A percentile compares a stretch with the other conserved stretches of the same genome.
phyloP scores from a whole-genome alignment of 805 yeast genomes.

The Priceomyces haplophilus region DNA sequence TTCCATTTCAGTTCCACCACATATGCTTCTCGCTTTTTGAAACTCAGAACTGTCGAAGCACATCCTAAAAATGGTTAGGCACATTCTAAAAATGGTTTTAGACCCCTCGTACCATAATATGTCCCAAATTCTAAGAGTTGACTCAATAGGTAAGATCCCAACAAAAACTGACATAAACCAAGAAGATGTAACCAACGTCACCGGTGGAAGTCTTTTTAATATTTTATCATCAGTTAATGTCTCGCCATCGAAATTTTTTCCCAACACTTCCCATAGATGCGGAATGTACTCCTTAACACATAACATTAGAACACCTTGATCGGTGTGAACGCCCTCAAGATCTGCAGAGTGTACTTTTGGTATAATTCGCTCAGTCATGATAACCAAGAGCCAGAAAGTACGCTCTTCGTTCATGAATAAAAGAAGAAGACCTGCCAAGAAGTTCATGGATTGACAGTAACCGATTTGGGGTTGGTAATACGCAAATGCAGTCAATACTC shows the following conservation, averaged over 20 bases:
- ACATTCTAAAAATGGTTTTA: conserved; percentile 76
- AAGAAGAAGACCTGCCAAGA: conserved; percentile 81
- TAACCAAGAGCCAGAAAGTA: conserved; percentile 94
- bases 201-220: conserved; percentile 77
- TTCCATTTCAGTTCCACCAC: conserved; percentile 30
- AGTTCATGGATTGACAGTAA: conserved; percentile 92
- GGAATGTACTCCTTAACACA: conserved; percentile 84
- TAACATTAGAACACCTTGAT: conserved; percentile 90
- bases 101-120: conserved; percentile 91
- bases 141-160: conserved; percentile 84
- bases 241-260: conserved; percentile 38
- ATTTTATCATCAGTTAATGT: conserved; percentile 47
- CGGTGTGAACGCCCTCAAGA: conserved; percentile 90
- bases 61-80: conserved; percentile 74
- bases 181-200: conserved; percentile 88
- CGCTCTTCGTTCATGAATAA: conserved; percentile 86
- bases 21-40: conserved; percentile 15
- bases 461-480: conserved; percentile 86
- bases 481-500: conserved; percentile 83
- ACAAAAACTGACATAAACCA: conserved; percentile 99
- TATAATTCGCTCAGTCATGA: conserved; percentile 76
- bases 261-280: conserved; percentile 61
- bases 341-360: conserved; percentile 91
- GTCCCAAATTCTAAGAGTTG: conserved; percentile 90
- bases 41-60: conserved; percentile 64